These are phyloP conservation scores for Abelmoschus esculentus DNA, from an alignment of 345 rosid species.

Conservation along the genomic window DNA sequence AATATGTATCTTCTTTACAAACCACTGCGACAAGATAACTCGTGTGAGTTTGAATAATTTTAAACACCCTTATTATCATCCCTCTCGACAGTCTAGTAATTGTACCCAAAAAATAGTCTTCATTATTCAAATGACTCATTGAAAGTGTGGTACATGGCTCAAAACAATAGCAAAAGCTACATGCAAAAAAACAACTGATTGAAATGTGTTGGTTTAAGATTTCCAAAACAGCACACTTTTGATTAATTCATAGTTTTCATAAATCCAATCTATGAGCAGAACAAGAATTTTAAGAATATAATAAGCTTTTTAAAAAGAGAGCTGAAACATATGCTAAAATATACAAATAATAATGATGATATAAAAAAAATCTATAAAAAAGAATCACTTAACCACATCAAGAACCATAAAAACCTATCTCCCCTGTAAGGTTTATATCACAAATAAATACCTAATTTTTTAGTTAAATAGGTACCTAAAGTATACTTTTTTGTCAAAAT, in stretches of 20 bases:
- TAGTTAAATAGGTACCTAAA: too few species aligned
- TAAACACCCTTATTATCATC: too few species aligned
- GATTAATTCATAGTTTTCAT: neutral
- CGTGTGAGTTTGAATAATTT: too few species aligned
- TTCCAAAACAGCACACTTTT: neutral
- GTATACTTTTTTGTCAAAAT: too few species aligned
- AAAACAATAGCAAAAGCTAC: neutral
- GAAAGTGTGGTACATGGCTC: neutral
- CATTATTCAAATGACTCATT: too few species aligned
- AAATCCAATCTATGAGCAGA: neutral
- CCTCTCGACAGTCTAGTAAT: too few species aligned
- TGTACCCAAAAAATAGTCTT: too few species aligned
- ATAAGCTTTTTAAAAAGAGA: too few species aligned
- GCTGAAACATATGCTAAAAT: neutral
- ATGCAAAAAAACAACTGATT: slow-evolving; percentile 4
- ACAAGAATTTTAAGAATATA: neutral
- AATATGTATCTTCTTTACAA: too few species aligned
- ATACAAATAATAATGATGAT: neutral
- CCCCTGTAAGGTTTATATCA: neutral
- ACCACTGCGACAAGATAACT: too few species aligned
- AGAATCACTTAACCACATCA: neutral
- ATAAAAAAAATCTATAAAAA: neutral
- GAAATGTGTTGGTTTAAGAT: neutral
- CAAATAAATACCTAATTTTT: too few species aligned
- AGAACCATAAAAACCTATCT: neutral